A percentile compares a stretch with the other conserved stretches of the same genome.
phyloP scores from a whole-genome alignment of 164 flowering plant species.

The Annona cherimola region DNA sequence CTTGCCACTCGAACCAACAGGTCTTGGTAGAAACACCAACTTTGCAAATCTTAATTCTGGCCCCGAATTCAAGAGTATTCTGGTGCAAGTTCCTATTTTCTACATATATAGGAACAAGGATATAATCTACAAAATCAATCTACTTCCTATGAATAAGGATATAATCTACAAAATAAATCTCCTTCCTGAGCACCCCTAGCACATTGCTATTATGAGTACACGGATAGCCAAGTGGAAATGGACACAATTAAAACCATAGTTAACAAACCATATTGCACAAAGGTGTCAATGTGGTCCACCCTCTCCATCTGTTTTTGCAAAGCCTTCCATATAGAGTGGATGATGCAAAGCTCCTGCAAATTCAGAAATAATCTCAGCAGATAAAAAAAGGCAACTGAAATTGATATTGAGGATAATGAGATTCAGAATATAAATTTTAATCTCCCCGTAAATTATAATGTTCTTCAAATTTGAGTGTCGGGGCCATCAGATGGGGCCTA shows the following conservation, averaged over 20 bases:
- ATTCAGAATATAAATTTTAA: background rate
- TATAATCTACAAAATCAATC: no score
- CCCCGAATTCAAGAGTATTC: no score
- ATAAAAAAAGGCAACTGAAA: background rate
- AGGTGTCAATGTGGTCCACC: constrained; percentile 34
- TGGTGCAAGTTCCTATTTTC: no score
- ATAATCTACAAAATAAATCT: no score
- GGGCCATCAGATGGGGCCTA: background rate
- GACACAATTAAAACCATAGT: constrained; percentile 43
- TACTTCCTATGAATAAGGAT: no score
- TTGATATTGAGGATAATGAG: background rate
- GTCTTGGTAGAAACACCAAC: no score
- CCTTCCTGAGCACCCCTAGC: no score
- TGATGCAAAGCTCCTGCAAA: constrained; percentile 30
- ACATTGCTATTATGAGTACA: background rate
- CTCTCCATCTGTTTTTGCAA: constrained; percentile 26
- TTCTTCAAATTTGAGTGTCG: background rate
- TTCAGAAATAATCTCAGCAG: background rate
- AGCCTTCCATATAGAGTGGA: constrained; percentile 14
- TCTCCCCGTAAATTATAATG: background rate
- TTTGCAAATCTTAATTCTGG: no score
- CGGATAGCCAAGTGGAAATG: constrained; percentile 46
- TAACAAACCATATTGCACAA: constrained; percentile 58
- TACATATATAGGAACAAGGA: no score
- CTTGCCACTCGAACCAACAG: no score